phyloP scores from a whole-genome alignment of 257 asterid species.

The Primulina tabacum region DNA sequence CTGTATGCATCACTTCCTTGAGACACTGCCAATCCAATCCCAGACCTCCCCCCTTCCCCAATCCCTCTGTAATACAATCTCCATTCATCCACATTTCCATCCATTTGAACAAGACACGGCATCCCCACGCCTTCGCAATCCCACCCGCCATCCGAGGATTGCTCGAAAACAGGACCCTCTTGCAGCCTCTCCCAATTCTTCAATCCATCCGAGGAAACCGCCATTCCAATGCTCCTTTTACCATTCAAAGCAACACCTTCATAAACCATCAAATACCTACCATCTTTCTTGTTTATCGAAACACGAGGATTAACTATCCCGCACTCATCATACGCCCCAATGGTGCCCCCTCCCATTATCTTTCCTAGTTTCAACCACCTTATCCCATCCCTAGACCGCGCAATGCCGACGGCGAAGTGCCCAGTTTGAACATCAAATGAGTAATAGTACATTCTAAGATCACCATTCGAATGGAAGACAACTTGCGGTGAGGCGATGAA shows the following conservation, averaged over 20 bases:
- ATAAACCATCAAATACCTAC: slow-evolving; percentile 73
- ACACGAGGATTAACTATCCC: slow-evolving; percentile 60
- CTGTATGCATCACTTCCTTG: slow-evolving; percentile 38
- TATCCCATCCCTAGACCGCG: slow-evolving; percentile 88
- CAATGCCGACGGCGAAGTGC: slow-evolving; percentile 53
- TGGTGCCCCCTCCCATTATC: slow-evolving; percentile 44
- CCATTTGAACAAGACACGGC: slow-evolving; percentile 77
- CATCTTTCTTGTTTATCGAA: slow-evolving; percentile 49
- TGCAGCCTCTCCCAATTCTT: slow-evolving; percentile 60
- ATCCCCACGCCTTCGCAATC: slow-evolving; percentile 78
- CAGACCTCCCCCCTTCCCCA: slow-evolving; percentile 67
- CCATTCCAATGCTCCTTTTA: slow-evolving; percentile 55
- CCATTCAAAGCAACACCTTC: slow-evolving; percentile 67
- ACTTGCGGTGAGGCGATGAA: slow-evolving; percentile 82
- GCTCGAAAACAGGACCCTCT: slow-evolving; percentile 45
- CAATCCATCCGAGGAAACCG: slow-evolving; percentile 67
- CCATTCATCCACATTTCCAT: slow-evolving; percentile 65
- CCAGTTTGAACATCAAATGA: slow-evolving; percentile 51
- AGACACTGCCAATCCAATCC: slow-evolving; percentile 78
- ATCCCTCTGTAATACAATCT: slow-evolving; percentile 79
- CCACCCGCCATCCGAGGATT: slow-evolving; percentile 58
- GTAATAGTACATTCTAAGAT: slow-evolving; percentile 85
- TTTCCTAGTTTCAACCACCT: slow-evolving; percentile 81
- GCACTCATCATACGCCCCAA: slow-evolving; percentile 55
- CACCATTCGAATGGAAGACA: slow-evolving; percentile 57